A percentile compares a stretch with the other conserved stretches of the same genome.
phyloP scores from a whole-genome alignment of 2,329 filamentous ascomycete genomes.

The Pseudocercospora fijiensis region DNA sequence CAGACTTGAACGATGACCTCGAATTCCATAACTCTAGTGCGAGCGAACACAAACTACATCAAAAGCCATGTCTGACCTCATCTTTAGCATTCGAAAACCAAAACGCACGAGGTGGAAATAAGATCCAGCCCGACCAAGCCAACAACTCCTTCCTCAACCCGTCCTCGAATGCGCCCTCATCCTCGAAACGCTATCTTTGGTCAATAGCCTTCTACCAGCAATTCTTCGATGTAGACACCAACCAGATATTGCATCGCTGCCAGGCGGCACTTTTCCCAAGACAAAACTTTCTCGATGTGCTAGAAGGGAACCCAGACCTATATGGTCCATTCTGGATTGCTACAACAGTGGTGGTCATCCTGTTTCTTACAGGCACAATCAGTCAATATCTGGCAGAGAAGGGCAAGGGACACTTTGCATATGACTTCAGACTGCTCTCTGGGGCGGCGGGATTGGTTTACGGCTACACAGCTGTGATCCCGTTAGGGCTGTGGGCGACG shows the following conservation, averaged over 20 bases:
- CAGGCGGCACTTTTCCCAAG: constrained; percentile 85
- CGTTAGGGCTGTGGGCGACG: constrained; percentile 79
- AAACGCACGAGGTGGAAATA: constrained; percentile 46
- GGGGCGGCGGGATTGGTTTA: constrained; percentile 91
- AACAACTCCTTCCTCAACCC: constrained; percentile 36
- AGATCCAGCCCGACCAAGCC: constrained; percentile 46
- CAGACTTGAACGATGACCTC: constrained; percentile 96
- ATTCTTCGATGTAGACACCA: constrained; percentile 98
- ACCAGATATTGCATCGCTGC: constrained; percentile 82
- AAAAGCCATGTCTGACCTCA: constrained; percentile 8
- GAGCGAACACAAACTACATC: constrained; percentile 20
- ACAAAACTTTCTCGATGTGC: constrained; percentile 91
- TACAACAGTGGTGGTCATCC: constrained; percentile 90
- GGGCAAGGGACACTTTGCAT: constrained; percentile 71
- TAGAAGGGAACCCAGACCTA: constrained; percentile 93
- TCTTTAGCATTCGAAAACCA: constrained; percentile 33
- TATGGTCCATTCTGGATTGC: constrained; percentile 99
- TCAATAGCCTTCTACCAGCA: constrained; percentile 89
- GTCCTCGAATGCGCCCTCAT: constrained; percentile 27
- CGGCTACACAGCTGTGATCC: constrained; percentile 84
- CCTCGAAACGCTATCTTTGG: constrained; percentile 83
- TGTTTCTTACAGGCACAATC: constrained; percentile 94
- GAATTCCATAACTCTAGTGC: constrained; percentile 92
- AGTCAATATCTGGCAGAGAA: constrained; percentile 78
- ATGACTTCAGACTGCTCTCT: constrained; percentile 86